phyloP scores from a whole-genome alignment of 352 stramenopile genomes.

The Aphanomyces invadans region DNA sequence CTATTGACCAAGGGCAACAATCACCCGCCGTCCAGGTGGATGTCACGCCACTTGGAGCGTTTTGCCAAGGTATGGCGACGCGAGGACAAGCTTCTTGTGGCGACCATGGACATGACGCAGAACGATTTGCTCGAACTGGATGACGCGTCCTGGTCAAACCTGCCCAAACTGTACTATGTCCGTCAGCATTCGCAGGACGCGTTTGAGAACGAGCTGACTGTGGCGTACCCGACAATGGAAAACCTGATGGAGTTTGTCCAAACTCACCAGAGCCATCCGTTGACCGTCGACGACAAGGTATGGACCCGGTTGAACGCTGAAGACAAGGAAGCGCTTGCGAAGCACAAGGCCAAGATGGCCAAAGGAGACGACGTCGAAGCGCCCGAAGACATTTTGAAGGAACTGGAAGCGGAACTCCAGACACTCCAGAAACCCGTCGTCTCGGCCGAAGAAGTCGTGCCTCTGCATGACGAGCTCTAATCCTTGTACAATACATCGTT shows the following conservation, averaged over 20 bases:
- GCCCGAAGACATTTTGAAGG: constrained; percentile 22
- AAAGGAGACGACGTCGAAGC: neutral
- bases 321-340: constrained; percentile 13
- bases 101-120: constrained; percentile 18
- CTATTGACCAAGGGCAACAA: neutral
- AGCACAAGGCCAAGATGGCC: constrained; percentile 4
- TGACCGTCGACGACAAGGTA: constrained; percentile 15
- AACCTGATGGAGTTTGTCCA: constrained; percentile 16
- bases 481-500: neutral
- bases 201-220: neutral
- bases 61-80: constrained; percentile 24
- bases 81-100: constrained; percentile 5
- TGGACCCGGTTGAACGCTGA: constrained; percentile 15
- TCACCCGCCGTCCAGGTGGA: constrained; percentile 14
- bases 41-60: constrained; percentile 6
- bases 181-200: neutral
- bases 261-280: constrained; percentile 8
- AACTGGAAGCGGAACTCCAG: constrained; percentile 20
- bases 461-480: neutral
- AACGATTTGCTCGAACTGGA: constrained; percentile 21
- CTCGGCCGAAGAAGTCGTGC: constrained; percentile 5
- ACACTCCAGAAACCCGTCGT: neutral
- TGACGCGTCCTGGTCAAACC: neutral
- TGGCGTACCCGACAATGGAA: constrained; percentile 21
- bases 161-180: constrained; percentile 15